Evolutionary conservation across 345 rosid species (phyloP).

Genomic region (Kandelia obovata): DNA sequence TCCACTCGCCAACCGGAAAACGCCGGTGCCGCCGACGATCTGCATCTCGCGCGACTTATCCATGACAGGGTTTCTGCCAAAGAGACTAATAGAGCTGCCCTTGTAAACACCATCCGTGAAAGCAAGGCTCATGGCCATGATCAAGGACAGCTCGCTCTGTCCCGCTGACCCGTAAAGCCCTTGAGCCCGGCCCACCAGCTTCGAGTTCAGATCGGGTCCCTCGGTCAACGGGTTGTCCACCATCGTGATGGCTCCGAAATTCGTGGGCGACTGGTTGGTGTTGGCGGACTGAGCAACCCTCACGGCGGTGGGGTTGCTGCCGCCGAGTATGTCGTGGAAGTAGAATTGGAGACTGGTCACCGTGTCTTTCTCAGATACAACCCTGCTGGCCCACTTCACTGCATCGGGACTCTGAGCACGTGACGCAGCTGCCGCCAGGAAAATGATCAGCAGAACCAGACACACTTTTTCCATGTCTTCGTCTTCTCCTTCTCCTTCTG

Average conservation of each 20-base stretch:
- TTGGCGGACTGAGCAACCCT: neutral
- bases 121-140: conserved; percentile 5
- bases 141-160: neutral
- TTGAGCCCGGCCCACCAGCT: conserved; percentile 10
- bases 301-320: conserved; percentile 4
- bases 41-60: conserved; percentile 5
- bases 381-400: neutral
- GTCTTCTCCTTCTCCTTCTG: too few species aligned
- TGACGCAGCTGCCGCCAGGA: conserved; percentile 17
- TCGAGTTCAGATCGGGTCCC: conserved; percentile 5
- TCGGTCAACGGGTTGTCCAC: conserved; percentile 13
- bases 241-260: neutral
- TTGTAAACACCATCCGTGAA: conserved; percentile 7
- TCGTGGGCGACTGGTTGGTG: neutral
- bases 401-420: neutral
- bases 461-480: conserved; percentile 19
- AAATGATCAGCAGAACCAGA: conserved; percentile 9
- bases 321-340: conserved; percentile 11
- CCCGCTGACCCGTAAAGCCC: conserved; percentile 12
- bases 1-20: conserved; percentile 16
- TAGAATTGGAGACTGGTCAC: conserved; percentile 11
- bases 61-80: conserved; percentile 16
- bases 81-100: conserved; percentile 10
- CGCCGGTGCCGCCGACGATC: conserved; percentile 12
- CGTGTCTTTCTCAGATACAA: neutral